Conservation (phyloP, 306 rosid species). For the Ormosia emarginata region DNA sequence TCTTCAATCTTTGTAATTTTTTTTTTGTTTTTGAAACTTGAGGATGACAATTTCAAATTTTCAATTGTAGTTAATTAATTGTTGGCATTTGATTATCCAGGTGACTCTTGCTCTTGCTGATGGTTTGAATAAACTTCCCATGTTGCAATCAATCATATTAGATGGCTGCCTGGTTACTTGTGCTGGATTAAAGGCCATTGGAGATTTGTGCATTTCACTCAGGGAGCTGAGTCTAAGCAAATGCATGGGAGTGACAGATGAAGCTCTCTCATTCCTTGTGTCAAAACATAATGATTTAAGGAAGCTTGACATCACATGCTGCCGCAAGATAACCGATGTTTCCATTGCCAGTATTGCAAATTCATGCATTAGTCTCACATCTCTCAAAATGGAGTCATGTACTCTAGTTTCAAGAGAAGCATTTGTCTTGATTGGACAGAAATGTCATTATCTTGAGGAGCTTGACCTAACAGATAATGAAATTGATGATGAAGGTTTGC, state of each 20-base stretch:
- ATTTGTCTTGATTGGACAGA: conserved; percentile 65
- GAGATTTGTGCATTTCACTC: conserved; percentile 62
- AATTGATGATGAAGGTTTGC: conserved; percentile 79
- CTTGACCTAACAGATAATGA: conserved; percentile 93
- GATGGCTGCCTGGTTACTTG: conserved; percentile 68
- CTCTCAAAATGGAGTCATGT: conserved; percentile 93
- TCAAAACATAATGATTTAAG: conserved; percentile 70
- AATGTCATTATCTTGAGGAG: conserved; percentile 68
- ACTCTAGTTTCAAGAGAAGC: conserved; percentile 69
- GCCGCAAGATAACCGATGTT: conserved; percentile 70
- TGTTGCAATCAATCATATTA: conserved; percentile 71
- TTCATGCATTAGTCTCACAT: conserved; percentile 63
- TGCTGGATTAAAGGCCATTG: conserved; percentile 75
- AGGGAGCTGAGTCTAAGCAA: conserved; percentile 84
- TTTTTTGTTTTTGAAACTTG: neutral
- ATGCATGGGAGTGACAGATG: conserved; percentile 81
- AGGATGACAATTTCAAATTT: neutral
- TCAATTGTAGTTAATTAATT: conserved; percentile 16
- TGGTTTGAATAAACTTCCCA: conserved; percentile 61
- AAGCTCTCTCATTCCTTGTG: conserved; percentile 66
- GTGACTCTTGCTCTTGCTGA: conserved; percentile 69
- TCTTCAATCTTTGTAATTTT: neutral
- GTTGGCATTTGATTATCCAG: conserved; percentile 45
- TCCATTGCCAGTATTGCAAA: conserved; percentile 65
- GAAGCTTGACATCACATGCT: conserved; percentile 95